Percentiles rank a stretch among this genome's conserved stretches.
Evolutionary conservation across 495 filamentous ascomycete species (phyloP).

Genomic region (Wilcoxina mikolae): DNA sequence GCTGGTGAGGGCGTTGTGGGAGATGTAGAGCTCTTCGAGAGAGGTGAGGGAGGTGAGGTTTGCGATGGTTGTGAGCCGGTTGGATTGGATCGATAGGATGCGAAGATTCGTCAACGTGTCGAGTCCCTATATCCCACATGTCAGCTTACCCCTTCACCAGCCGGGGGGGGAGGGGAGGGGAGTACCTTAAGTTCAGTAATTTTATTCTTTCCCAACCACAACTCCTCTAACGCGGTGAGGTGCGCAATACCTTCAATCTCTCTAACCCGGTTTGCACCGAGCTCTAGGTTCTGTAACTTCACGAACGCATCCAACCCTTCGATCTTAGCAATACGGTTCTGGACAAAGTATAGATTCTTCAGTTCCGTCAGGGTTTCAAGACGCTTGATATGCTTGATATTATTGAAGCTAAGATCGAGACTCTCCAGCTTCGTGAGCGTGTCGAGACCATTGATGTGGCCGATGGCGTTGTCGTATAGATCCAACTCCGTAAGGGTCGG

Average conservation of each 20-base stretch:
- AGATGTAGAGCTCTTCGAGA: slow-evolving; percentile 92
- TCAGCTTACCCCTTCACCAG: background rate
- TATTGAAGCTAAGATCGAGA: slow-evolving; percentile 94
- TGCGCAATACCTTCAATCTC: slow-evolving; percentile 75
- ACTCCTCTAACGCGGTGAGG: slow-evolving; percentile 58
- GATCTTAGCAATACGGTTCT: slow-evolving; percentile 82
- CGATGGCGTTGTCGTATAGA: slow-evolving; percentile 94
- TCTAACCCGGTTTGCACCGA: slow-evolving; percentile 82
- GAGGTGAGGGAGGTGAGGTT: slow-evolving; percentile 57
- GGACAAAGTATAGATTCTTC: slow-evolving; percentile 79
- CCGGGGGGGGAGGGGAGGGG: no score
- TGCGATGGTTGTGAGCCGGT: slow-evolving; percentile 68
- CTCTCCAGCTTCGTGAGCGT: slow-evolving; percentile 55
- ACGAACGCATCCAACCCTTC: slow-evolving; percentile 66
- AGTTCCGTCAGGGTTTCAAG: slow-evolving; percentile 63
- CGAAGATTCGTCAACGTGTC: slow-evolving; percentile 58
- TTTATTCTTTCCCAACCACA: slow-evolving; percentile 98
- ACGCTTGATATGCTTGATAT: slow-evolving; percentile 96
- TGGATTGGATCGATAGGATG: slow-evolving; percentile 92
- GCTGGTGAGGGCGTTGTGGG: slow-evolving; percentile 80
- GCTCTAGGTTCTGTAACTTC: slow-evolving; percentile 65
- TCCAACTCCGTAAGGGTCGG: slow-evolving; percentile 66
- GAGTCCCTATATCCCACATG: slow-evolving; percentile 37
- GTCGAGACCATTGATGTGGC: slow-evolving; percentile 71
- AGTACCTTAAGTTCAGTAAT: slow-evolving; percentile 65